A percentile compares a stretch with the other conserved stretches of the same genome.
These are phyloP conservation scores for Candida xyloterini DNA, from an alignment of 805 yeast genomes.

Conservation along the genomic window DNA sequence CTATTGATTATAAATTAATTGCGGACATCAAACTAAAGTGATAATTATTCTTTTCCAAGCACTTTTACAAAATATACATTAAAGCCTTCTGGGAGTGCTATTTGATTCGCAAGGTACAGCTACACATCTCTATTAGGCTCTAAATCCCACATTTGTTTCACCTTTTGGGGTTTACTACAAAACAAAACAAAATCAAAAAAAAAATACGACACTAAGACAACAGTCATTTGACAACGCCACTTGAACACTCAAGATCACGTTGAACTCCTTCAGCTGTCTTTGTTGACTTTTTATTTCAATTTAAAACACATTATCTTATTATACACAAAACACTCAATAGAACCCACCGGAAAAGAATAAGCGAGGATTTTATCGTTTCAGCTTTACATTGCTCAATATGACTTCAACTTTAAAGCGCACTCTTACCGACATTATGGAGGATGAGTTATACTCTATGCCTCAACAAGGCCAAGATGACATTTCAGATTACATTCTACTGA, in stretches of 20 bases:
- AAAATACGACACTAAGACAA: neutral
- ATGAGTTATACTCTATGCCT: slow-evolving; percentile 27
- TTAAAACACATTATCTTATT: slow-evolving; percentile 1
- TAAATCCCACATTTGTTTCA: slow-evolving; percentile 2
- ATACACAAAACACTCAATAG: slow-evolving; percentile 9
- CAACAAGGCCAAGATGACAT: slow-evolving; percentile 23
- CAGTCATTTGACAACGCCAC: slow-evolving; percentile 1
- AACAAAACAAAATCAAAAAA: slow-evolving; percentile 3
- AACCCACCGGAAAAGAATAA: slow-evolving; percentile 5
- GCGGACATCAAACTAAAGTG: neutral
- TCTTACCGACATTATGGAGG: slow-evolving; percentile 33
- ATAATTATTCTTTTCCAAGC: slow-evolving; percentile 7
- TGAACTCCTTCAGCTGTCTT: neutral
- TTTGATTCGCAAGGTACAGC: neutral
- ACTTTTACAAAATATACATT: neutral
- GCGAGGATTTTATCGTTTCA: slow-evolving; percentile 7
- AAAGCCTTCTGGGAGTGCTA: slow-evolving; percentile 1
- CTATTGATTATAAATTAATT: slow-evolving; percentile 2
- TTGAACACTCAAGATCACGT: neutral
- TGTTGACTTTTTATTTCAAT: neutral
- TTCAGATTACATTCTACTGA: slow-evolving; percentile 24
- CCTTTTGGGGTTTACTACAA: slow-evolving; percentile 1
- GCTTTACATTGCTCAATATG: slow-evolving; percentile 20
- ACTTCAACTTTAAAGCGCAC: slow-evolving; percentile 31
- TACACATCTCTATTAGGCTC: neutral